Evolutionary conservation across 1,284 basidiomycete genomes (phyloP).

Genomic region (Schizopora paradoxa): DNA sequence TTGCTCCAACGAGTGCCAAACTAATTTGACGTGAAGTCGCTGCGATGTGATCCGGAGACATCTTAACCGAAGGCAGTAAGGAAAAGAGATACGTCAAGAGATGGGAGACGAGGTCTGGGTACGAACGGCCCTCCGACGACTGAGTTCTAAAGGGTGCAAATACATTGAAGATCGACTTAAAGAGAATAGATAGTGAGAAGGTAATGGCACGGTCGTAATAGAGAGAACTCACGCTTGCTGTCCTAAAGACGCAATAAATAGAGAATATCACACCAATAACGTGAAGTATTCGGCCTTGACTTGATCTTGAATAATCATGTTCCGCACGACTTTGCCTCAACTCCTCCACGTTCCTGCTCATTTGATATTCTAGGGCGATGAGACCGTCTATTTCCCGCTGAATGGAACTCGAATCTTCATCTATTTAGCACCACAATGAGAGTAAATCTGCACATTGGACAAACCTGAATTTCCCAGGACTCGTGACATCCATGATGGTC

Average conservation of each 20-base stretch:
- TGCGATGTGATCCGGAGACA: constrained; percentile 37
- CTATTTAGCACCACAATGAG: constrained; percentile 22
- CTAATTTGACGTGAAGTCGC: constrained; percentile 62
- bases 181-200: constrained; percentile 7
- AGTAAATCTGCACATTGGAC: constrained; percentile 4
- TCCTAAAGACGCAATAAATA: constrained; percentile 61
- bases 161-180: constrained; percentile 56
- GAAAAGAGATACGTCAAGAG: constrained; percentile 48
- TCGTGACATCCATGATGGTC: constrained; percentile 21
- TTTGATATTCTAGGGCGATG: constrained; percentile 62
- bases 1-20: constrained; percentile 61
- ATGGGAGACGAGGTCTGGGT: constrained; percentile 58
- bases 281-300: constrained; percentile 47
- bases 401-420: constrained; percentile 31
- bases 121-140: constrained; percentile 35
- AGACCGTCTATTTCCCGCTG: constrained; percentile 57
- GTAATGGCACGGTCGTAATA: background rate
- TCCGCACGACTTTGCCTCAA: constrained; percentile 45
- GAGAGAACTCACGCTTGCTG: constrained; percentile 50
- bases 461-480: constrained; percentile 20
- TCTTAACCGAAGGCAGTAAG: constrained; percentile 36
- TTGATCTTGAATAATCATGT: constrained; percentile 47
- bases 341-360: constrained; percentile 50
- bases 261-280: constrained; percentile 52
- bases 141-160: constrained; percentile 33